Base-by-base conservation (phyloP, 495 filamentous ascomycete species). In the Hypoxylon crocopeplum region DNA sequence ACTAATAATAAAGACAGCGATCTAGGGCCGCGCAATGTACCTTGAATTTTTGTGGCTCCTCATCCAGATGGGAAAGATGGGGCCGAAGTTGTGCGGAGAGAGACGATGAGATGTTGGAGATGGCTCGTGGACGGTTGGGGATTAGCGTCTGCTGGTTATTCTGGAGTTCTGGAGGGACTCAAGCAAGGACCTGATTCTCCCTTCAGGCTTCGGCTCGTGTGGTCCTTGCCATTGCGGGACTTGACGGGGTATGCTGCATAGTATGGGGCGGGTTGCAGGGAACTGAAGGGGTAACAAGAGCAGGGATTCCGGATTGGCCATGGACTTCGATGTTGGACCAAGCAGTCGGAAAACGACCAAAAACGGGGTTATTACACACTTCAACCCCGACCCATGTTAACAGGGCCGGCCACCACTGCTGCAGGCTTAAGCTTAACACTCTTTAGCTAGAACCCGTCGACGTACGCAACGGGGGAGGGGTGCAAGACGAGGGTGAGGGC, bases 181-280 rank as follows among this genome's bases (percentile, higher is more conserved):
- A 22, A 48, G 45, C 52, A 52, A 56, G 45, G 52, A 32, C 36
- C 36, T 54, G 19, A 0, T 44, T 39, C 30, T 62, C 46, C 36
- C 25, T 30, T 40, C 51, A 38, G 55, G 39, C 19, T 47, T 55
- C 59, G 52, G 59, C 48, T 63, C 59, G 59, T 63, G 59, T 53
- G 19, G 61, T 46, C 55, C 61, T 51, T 59, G 61, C 52, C 34
- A 29, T 12, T 59, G 55, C 61, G 61, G 61, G 61, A 59, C 61
- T 45, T 58, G 45, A 54, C 50, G 61, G 61, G 61, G 61, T 41
- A 64, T 13, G 34, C 10, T 27, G 52, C 40, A 40, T 13, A 12
- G 50, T 30, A 46, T 47, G 53, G 59, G n/a, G 47, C 38, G 53
- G 30, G 48, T 48, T 56, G 51, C 52, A 62, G 59, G 59, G 52